Conservation (phyloP, 352 stramenopile genomes). For the Globisporangium alternatum region DNA sequence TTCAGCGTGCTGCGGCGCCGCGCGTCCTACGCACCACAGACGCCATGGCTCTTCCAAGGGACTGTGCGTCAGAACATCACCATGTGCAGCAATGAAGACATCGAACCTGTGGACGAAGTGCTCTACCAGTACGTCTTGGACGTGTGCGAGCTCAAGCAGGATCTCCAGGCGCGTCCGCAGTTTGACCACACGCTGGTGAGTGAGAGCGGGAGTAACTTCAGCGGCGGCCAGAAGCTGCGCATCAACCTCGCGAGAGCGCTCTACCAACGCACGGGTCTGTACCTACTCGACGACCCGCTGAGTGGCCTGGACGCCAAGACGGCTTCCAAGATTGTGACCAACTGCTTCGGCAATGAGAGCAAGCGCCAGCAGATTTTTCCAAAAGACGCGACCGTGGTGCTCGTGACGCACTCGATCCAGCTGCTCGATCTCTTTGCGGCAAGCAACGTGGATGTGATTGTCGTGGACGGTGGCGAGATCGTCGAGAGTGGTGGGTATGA, state of each 20-base stretch:
- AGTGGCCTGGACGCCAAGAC: conserved; percentile 75
- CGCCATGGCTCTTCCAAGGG: conserved; percentile 68
- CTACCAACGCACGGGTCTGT: conserved; percentile 64
- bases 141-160: conserved; percentile 68
- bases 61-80: conserved; percentile 68
- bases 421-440: conserved; percentile 55
- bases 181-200: conserved; percentile 52
- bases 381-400: conserved; percentile 48
- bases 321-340: conserved; percentile 41
- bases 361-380: conserved; percentile 37
- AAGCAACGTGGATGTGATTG: conserved; percentile 33
- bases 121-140: conserved; percentile 53
- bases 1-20: conserved; percentile 19
- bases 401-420: conserved; percentile 78
- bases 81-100: conserved; percentile 27
- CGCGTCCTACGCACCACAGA: conserved; percentile 74
- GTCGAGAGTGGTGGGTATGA: conserved; percentile 40
- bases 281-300: conserved; percentile 89
- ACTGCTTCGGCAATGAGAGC: conserved; percentile 38
- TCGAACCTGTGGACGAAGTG: conserved; percentile 27
- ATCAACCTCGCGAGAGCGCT: conserved; percentile 85
- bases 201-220: conserved; percentile 84
- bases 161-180: conserved; percentile 43
- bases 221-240: conserved; percentile 76
- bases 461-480: conserved; percentile 56